Base-by-base conservation (phyloP, 2,329 filamentous ascomycete genomes). In the Ambrosiella xylebori region DNA sequence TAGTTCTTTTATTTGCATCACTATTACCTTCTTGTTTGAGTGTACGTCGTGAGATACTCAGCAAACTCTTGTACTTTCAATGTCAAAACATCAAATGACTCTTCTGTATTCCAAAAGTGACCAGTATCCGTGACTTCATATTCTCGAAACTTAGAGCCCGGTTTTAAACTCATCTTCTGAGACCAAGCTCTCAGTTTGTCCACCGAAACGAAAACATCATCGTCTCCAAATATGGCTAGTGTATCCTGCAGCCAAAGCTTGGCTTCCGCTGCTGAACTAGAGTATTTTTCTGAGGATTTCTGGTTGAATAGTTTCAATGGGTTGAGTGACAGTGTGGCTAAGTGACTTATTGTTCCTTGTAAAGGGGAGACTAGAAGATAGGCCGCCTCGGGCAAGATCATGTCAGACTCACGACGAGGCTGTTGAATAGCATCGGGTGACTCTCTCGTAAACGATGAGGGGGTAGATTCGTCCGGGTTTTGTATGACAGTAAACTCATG, bases 201-300 rank as follows among this genome's bases (percentile, higher is more conserved):
- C 2, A 73, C 73, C 0, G 82, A 78, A 1, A 86, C 82, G 63
- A 96, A 94, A 0, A 76, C 70, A 67, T 97, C 90, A 3, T 77
- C 73, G 55, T 84, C 80, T 1, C 90, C 91, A 65, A 83, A 95
- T 0, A 95, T 69, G 0, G 80, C 82, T 39, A 95, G 67, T 0
- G 84, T 84, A 0, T 76, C 74, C 64, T 82, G 75, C 1, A 70
- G 67, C 1, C 79, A 69, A 54, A 86, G 71, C 64, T 85, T 81
- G 56, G 71, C 69, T 58, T 82, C 78, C 1, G 74, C 72, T 17
- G 44, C 19, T 8, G 44, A 47, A 8, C 44, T 11, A 15, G 9
- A 19, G 54, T 38, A 27, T 60, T 58, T n/a, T 12, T 55, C 3
- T 51, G 19, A 51, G 27, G 44, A 39, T 12, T 36, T 2, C 12